phyloP scores from a whole-genome alignment of 805 yeast genomes.

The Spathaspora gorwiae region DNA sequence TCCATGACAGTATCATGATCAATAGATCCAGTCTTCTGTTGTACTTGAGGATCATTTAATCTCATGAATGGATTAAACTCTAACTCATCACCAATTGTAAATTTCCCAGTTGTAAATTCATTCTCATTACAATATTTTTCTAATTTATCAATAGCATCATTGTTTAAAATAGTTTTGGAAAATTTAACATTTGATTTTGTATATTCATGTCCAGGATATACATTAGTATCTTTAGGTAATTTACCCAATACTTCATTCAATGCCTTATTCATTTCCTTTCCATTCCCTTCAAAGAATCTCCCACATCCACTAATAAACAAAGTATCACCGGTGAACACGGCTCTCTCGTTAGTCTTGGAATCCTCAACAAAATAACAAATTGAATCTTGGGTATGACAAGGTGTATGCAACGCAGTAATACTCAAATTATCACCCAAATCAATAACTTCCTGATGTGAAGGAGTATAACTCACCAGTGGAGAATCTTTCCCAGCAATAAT shows the following conservation, averaged over 20 bases:
- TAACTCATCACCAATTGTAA: conserved; percentile 81
- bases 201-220: conserved; percentile 96
- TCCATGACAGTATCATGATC: conserved; percentile 61
- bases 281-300: conserved; percentile 89
- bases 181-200: conserved; percentile 78
- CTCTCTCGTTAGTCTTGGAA: conserved; percentile 53
- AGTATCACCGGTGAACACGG: conserved; percentile 94
- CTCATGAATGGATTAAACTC: conserved; percentile 88
- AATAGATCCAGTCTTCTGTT: conserved; percentile 50
- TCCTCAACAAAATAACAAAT: conserved; percentile 82
- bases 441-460: conserved; percentile 57
- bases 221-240: conserved; percentile 66
- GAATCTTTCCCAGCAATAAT: conserved; percentile 83
- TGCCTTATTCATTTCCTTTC: conserved; percentile 71
- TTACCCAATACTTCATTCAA: conserved; percentile 54
- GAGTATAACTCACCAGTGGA: conserved; percentile 67
- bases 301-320: conserved; percentile 94
- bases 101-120: conserved; percentile 79
- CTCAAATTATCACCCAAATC: conserved; percentile 60
- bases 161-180: conserved; percentile 57
- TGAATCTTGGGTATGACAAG: conserved; percentile 97
- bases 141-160: conserved; percentile 51
- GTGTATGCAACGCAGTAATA: conserved; percentile 84
- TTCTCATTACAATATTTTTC: conserved; percentile 46
- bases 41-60: conserved; percentile 58